Evolutionary conservation across 2,329 filamentous ascomycete genomes (phyloP).

Genomic region (Colletotrichum filicis): DNA sequence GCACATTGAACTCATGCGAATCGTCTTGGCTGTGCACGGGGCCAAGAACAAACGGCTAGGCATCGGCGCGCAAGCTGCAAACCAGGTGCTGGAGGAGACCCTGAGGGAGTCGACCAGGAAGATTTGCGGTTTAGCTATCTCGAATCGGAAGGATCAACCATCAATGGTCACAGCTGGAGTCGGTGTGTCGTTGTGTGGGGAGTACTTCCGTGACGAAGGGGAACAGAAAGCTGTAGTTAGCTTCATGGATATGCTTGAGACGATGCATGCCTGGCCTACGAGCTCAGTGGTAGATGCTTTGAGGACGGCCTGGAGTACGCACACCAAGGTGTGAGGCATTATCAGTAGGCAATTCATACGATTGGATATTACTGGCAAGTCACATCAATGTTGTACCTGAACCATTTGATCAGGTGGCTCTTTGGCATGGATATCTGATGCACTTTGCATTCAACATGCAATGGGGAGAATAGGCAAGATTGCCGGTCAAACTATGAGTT

Average conservation of each 20-base stretch:
- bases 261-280: slow-evolving; percentile 62
- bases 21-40: slow-evolving; percentile 68
- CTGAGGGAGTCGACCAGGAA: slow-evolving; percentile 59
- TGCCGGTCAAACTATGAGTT: too few relatives aligned
- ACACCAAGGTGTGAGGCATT: background rate
- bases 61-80: slow-evolving; percentile 42
- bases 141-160: slow-evolving; percentile 65
- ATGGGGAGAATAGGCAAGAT: too few relatives aligned
- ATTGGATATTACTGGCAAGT: too few relatives aligned
- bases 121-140: slow-evolving; percentile 68
- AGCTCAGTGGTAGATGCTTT: slow-evolving; percentile 56
- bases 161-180: slow-evolving; percentile 66
- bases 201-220: slow-evolving; percentile 55
- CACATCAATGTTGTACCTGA: too few relatives aligned
- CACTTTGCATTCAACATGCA: too few relatives aligned
- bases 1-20: slow-evolving; percentile 42
- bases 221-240: slow-evolving; percentile 60
- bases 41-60: slow-evolving; percentile 55
- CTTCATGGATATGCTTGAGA: slow-evolving; percentile 58
- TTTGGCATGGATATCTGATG: too few relatives aligned
- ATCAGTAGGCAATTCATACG: background rate
- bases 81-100: slow-evolving; percentile 47
- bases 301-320: slow-evolving; percentile 60
- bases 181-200: slow-evolving; percentile 60
- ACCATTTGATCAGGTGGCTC: too few relatives aligned